Conservation (phyloP, 2,329 filamentous ascomycete genomes). For the Fusarium tjaetaba region DNA sequence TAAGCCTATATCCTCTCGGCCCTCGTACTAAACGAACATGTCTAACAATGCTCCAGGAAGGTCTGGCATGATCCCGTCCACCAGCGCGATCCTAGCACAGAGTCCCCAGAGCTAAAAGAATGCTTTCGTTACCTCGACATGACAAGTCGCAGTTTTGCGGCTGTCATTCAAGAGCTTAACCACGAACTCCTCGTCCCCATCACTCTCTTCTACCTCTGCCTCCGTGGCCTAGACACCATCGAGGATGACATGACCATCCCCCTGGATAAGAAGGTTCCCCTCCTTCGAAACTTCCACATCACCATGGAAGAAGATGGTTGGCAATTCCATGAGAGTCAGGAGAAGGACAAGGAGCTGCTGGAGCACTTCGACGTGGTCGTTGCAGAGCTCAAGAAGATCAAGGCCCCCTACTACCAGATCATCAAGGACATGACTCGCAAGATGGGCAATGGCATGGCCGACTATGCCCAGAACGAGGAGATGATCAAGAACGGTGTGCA, state of each 20-base stretch:
- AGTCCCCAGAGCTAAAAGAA: constrained; percentile 76
- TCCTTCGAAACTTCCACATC: constrained; percentile 84
- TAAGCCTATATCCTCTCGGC: constrained; percentile 53
- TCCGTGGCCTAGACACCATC: constrained; percentile 95
- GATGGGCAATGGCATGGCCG: constrained; percentile 99
- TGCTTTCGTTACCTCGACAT: constrained; percentile 88
- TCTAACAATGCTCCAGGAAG: constrained; percentile 70
- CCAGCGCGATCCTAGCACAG: constrained; percentile 78
- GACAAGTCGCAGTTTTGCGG: constrained; percentile 92
- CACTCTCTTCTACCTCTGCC: constrained; percentile 89
- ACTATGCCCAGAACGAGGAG: constrained; percentile 88
- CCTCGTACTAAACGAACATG: not conserved
- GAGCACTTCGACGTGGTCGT: constrained; percentile 92
- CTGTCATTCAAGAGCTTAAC: constrained; percentile 95
- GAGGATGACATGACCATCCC: constrained; percentile 98
- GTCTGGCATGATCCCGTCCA: constrained; percentile 96
- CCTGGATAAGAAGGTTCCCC: constrained; percentile 81
- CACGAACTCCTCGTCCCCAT: constrained; percentile 92
- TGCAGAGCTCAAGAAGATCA: constrained; percentile 86
- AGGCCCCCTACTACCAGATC: constrained; percentile 83
- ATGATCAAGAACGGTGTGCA: constrained; percentile 82
- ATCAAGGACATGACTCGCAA: constrained; percentile 92
- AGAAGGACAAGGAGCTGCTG: constrained; percentile 93
- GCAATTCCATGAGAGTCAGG: constrained; percentile 88
- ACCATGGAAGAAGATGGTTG: constrained; percentile 86